Evolutionary conservation across 2,329 filamentous ascomycete genomes (phyloP), one percentile per base, ranked within the genome.

Genomic region (Nothopassalora personata): DNA sequence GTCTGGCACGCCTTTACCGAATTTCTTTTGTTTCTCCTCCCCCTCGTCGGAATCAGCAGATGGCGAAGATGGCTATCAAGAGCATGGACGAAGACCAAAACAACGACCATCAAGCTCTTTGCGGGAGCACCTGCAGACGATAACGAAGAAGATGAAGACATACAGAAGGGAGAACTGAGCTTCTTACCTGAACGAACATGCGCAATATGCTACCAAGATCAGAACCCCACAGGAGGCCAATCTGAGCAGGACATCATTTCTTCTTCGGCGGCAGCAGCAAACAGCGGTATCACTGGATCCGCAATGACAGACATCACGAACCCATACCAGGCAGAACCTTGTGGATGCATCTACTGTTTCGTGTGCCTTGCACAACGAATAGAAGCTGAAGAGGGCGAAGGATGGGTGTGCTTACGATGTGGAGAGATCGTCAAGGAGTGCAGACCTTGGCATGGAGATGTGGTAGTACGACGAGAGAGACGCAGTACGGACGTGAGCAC

Each of bases 1-100:
- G 94, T 99, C 39, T 99, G 94, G 94, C 94, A 99, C 75, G 94
- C 94, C n/a, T 96, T 99, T 70, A 99, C 94, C 28, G 94, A 99
- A 73, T 99, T 99, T 68, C 80, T 99, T n/a, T 83, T 99, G 33
- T 99, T 97, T 73, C 83, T 97, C 18, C 81, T 99, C n/a, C 94
- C 94, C 0, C 82, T 99, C n/a, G 89, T 99, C 46, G 94, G 94
- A 54, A 93, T 99, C 66, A 88, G 89, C 69, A 85, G 91, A 65
- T 99, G 94, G 94, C 85, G 91, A 59, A 83, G 92, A 65, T 96
- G 93, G 88, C 79, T 97, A n/a, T 81, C 84, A 19, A 84, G 91
- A 62, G 86, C 87, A n/a, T 96, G 91, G 90, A 86, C 89, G 66
- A 91, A 87, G 73, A 86, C 89, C 1, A 88, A 88, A 67, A 81